These are phyloP conservation scores for Rubia peregrina DNA, from an alignment of 305 asterid genomes.

Conservation along the genomic window DNA sequence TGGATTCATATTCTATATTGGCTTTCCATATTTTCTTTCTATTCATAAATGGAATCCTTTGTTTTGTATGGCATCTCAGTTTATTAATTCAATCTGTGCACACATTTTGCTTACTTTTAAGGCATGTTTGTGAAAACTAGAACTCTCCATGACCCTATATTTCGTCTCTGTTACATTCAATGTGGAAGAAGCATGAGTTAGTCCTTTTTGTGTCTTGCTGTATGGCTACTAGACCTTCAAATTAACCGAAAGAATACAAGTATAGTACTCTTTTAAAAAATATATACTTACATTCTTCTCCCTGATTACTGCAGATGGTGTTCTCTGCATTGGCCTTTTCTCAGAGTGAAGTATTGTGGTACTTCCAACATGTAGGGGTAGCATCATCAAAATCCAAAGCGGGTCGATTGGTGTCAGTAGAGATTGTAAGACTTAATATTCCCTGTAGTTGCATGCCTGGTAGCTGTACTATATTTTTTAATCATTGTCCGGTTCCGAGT, in stretches of 20 bases:
- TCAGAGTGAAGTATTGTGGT: slow-evolving; percentile 97
- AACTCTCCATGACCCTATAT: neutral
- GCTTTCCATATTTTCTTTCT: neutral
- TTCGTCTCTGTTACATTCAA: neutral
- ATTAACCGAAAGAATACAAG: neutral
- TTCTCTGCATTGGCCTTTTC: slow-evolving; percentile 96
- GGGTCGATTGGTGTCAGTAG: slow-evolving; percentile 72
- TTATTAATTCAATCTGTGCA: neutral
- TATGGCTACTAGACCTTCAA: slow-evolving; percentile 1
- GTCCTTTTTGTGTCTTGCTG: neutral
- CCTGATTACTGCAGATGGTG: slow-evolving; percentile 72
- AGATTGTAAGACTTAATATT: slow-evolving; percentile 59
- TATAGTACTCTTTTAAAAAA: neutral
- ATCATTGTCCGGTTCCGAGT: slow-evolving; percentile 9
- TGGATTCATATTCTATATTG: neutral
- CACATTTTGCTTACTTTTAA: neutral
- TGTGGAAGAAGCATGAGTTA: neutral
- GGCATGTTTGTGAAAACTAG: neutral
- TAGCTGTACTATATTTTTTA: slow-evolving; percentile 15
- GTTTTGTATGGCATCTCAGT: neutral
- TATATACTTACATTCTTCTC: neutral
- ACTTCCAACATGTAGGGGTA: slow-evolving; percentile 91
- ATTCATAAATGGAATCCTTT: neutral
- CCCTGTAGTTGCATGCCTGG: slow-evolving; percentile 10
- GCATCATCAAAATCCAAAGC: slow-evolving; percentile 75